Evolutionary conservation across 2,329 filamentous ascomycete species (phyloP).

Genomic region (Achaetomium macrosporum): DNA sequence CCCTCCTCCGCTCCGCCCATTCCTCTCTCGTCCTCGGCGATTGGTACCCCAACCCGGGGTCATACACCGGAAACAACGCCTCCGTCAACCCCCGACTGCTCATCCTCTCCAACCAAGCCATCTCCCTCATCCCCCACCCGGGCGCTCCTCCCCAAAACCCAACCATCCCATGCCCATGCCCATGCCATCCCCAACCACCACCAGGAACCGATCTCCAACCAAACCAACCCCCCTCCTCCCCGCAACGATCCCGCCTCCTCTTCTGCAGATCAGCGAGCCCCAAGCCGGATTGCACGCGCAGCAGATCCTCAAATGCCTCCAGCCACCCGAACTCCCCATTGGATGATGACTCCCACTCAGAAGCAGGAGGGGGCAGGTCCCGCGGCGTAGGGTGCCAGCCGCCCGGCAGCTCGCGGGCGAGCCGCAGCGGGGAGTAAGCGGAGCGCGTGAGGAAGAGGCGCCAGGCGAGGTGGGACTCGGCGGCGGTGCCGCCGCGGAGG

Average conservation of each 20-base stretch:
- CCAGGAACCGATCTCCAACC: too few relatives aligned
- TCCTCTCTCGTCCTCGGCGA: constrained; percentile 18
- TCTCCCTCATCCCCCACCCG: not conserved
- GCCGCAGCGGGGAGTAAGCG: constrained; percentile 40
- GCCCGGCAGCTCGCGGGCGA: constrained; percentile 40
- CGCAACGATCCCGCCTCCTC: not conserved
- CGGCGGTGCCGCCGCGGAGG: not conserved
- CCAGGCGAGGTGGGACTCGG: constrained; percentile 8
- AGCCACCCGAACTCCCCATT: constrained; percentile 46
- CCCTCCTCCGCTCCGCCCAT: constrained; percentile 15
- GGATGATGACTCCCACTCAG: too few relatives aligned
- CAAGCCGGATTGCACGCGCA: constrained; percentile 40
- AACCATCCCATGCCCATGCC: not conserved
- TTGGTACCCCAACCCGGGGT: constrained; percentile 2
- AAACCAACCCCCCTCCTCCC: not conserved
- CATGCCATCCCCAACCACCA: not conserved
- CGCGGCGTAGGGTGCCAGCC: constrained; percentile 36
- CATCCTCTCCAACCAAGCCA: constrained; percentile 22
- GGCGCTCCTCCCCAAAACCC: not conserved
- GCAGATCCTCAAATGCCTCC: constrained; percentile 54
- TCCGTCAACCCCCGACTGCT: constrained; percentile 7
- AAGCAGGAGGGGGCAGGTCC: constrained; percentile 31
- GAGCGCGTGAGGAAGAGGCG: constrained; percentile 33
- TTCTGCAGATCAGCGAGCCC: constrained; percentile 35
- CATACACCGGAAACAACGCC: constrained; percentile 15